Percentiles rank a stretch among this genome's conserved stretches.
phyloP scores from a whole-genome alignment of 1,284 basidiomycete genomes.

The Apiotrichum sp. region DNA sequence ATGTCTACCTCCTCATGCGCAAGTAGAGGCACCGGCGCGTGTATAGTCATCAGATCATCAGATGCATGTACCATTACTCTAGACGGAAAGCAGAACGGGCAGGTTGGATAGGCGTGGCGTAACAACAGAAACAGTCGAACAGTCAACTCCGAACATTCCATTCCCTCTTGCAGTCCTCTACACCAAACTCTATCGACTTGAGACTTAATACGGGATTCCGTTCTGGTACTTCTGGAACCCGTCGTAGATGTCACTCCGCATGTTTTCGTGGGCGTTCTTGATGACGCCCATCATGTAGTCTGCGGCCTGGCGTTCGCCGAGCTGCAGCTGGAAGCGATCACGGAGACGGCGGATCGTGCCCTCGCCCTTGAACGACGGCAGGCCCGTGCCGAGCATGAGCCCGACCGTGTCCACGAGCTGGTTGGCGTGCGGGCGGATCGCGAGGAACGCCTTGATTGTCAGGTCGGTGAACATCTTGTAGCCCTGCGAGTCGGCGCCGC shows the following conservation, averaged over 20 bases:
- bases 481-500: conserved; percentile 84
- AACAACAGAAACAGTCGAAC: not conserved
- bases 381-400: conserved; percentile 88
- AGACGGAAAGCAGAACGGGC: not conserved
- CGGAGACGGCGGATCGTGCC: conserved; percentile 77
- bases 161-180: too few species aligned
- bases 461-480: conserved; percentile 91
- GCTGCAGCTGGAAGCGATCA: conserved; percentile 76
- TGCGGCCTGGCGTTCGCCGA: conserved; percentile 85
- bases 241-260: conserved; percentile 85
- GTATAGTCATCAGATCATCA: conserved; percentile 3
- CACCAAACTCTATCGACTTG: too few species aligned
- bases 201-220: conserved; percentile 32
- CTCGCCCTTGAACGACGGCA: conserved; percentile 96
- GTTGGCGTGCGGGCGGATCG: conserved; percentile 82
- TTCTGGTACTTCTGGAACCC: conserved; percentile 56
- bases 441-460: conserved; percentile 92
- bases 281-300: conserved; percentile 85
- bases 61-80: conserved; percentile 19
- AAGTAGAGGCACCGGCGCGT: conserved; percentile 50
- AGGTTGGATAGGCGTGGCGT: not conserved
- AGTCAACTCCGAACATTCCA: too few species aligned
- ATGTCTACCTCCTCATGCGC: conserved; percentile 83
- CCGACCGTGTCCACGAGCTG: conserved; percentile 82
- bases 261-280: conserved; percentile 89